Evolutionary conservation across 179 eudicot genomes (phyloP), one percentile per base, ranked within the genome.

Genomic region (Silene vulgaris): DNA sequence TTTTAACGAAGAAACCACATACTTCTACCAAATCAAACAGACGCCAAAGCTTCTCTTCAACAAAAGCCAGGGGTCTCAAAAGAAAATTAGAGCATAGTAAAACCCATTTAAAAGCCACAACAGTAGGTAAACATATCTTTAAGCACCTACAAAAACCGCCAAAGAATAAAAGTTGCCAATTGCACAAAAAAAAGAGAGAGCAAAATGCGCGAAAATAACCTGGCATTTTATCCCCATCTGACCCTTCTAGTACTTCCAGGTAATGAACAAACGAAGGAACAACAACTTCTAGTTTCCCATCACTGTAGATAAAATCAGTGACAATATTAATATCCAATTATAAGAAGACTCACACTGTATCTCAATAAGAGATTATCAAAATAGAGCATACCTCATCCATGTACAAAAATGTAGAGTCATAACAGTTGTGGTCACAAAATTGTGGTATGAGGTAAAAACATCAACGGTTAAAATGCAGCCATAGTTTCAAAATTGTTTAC

Each of bases 181-280:
- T 70, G 30, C 28, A 70, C 1, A 17, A 8, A 8, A 56, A 50
- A 60, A 23, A 21, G 20, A 40, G 20, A 40, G 29, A 26, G 26
- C 37, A 20, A 28, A 74, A 8, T 7, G 4, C 52, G 23, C 5
- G 35, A 67, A 26, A 61, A 75, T 26, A 40, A 96, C 99, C 97
- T 87, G 99, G 88, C 90, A 92, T 79, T 84, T 95, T 96, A 82
- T 96, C 97, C 50, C 99, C 99, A 82, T 96, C 99, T 60, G 97
- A 88, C 64, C 97, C 99, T 89, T 96, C 99, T 68, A 96, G 79
- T 19, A 93, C 99, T 82, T 96, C 99, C 76, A 96, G 82, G 85
- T 93, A 96, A 84, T 96, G 99, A 75, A 93, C 97, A 87, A 93
- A 96, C 23, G 99, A 90, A 65, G 99, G 97, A 84, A 96, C 96